Base-by-base conservation (phyloP, 169 alveolate species). In the Plasmodium vivax region DNA sequence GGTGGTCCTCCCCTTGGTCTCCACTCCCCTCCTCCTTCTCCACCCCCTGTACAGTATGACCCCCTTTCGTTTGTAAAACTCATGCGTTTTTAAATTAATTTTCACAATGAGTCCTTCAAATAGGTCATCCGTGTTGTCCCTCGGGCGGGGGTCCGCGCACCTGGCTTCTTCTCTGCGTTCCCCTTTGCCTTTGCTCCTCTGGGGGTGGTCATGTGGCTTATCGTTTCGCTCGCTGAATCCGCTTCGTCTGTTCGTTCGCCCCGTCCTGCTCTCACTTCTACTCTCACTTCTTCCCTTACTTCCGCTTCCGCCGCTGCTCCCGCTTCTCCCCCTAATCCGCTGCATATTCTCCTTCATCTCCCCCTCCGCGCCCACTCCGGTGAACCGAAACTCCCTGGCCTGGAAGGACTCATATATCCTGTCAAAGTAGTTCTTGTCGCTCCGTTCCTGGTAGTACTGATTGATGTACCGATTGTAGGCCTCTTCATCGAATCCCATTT, bases 301-400 rank as follows among this genome's bases (percentile, higher is more conserved):
- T 56, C 72, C 14, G 27, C 27, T 73, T 9, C 34, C 8, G 32
- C 30, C 2, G 14, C n/a, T 9, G 56, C 38, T 58, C 56, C 16
- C 9, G n/a, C 47, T 23, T 23, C 36, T 32, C 8, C 32, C 83
- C 56, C 83, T 32, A 36, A 90, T 90, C 34, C 34, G 47, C 43
- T 90, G 83, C 91, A 90, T 30, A 30, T 90, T 90, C 83, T 90
- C 84, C 27, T 47, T 68, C 94, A 90, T 90, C 43, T 90, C 94
- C 3, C 62, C 94, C 43, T 90, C 94, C 34, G 94, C 94, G 3
- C 94, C 94, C 34, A 90, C 58, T n/a, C 94, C 94, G 10, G 94
- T 90, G 43, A 90, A 90, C 12, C 94, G 85, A 43, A 90, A 90
- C 6, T 81, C 77, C 34, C 94, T 30, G 19, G 91, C 23, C 4